These are phyloP conservation scores for Fusarium lyarnte DNA, from an alignment of 2,329 filamentous ascomycete species.

Conservation along the genomic window DNA sequence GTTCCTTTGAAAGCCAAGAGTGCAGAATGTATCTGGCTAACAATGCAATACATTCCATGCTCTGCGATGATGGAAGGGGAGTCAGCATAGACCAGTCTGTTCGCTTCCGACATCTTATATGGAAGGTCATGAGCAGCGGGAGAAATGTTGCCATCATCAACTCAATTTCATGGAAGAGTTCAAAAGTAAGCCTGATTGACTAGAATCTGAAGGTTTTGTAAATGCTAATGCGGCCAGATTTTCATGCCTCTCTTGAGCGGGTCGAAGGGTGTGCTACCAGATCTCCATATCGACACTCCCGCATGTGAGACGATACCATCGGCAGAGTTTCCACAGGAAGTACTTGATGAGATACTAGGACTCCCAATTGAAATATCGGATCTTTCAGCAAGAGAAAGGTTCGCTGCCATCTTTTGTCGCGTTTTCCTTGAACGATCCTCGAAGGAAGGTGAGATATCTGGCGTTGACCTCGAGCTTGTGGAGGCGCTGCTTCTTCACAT, in stretches of 20 bases:
- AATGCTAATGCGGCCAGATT: background rate
- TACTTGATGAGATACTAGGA: background rate
- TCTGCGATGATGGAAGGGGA: background rate
- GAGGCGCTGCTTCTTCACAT: background rate
- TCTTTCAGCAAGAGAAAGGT: background rate
- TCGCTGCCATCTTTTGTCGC: background rate
- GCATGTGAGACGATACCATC: background rate
- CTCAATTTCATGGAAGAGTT: background rate
- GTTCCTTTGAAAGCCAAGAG: background rate
- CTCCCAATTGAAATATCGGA: accelerated
- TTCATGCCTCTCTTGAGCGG: background rate
- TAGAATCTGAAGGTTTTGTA: background rate
- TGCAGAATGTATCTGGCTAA: background rate
- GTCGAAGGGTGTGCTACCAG: background rate
- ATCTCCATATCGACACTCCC: background rate
- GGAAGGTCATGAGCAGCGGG: background rate
- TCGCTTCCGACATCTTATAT: background rate
- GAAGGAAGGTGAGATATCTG: background rate
- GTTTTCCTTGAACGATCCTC: background rate
- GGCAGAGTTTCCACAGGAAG: accelerated
- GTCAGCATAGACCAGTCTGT: background rate
- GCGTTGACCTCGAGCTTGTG: background rate
- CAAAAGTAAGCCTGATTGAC: background rate
- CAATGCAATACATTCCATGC: background rate
- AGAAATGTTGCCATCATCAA: background rate